These are phyloP conservation scores for Ophiocytium majus DNA, from an alignment of 352 stramenopile species.

Conservation along the genomic window DNA sequence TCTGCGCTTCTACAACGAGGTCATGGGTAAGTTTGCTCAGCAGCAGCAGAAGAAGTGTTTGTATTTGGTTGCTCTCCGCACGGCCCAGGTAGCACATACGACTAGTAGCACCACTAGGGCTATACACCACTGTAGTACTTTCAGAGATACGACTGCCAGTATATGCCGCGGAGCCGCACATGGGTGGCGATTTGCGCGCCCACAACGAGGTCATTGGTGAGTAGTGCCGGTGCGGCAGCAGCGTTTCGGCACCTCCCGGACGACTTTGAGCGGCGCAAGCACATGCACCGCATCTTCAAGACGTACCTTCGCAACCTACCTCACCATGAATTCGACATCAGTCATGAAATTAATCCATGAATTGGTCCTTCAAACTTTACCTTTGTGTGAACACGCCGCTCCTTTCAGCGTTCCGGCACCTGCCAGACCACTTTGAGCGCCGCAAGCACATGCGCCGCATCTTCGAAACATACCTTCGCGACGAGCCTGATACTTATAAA, in stretches of 20 bases:
- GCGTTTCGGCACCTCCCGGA: constrained; percentile 20
- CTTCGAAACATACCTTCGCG: constrained; percentile 36
- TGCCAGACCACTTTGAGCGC: not conserved
- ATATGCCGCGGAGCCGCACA: too few species aligned
- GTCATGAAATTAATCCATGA: not conserved
- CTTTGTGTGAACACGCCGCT: not conserved
- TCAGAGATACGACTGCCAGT: too few species aligned
- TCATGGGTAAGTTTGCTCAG: too few species aligned
- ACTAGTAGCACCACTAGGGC: too few species aligned
- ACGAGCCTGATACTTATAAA: too few species aligned
- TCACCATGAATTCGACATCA: not conserved
- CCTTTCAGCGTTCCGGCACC: constrained; percentile 23
- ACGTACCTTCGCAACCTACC: constrained; percentile 35
- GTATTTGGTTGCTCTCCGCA: too few species aligned
- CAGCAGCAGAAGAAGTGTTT: too few species aligned
- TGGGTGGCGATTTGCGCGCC: too few species aligned
- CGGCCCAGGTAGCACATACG: too few species aligned
- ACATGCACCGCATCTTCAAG: constrained; percentile 31
- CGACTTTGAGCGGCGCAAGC: not conserved
- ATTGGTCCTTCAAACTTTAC: not conserved
- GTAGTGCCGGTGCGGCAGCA: too few species aligned
- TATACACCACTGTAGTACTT: too few species aligned
- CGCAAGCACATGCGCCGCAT: constrained; percentile 29
- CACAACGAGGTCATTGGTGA: too few species aligned
- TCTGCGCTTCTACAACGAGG: constrained; percentile 47